Evolutionary conservation across 352 stramenopile species (phyloP), one percentile per base, ranked within the genome.

Genomic region (Globisporangium acanthophoron): DNA sequence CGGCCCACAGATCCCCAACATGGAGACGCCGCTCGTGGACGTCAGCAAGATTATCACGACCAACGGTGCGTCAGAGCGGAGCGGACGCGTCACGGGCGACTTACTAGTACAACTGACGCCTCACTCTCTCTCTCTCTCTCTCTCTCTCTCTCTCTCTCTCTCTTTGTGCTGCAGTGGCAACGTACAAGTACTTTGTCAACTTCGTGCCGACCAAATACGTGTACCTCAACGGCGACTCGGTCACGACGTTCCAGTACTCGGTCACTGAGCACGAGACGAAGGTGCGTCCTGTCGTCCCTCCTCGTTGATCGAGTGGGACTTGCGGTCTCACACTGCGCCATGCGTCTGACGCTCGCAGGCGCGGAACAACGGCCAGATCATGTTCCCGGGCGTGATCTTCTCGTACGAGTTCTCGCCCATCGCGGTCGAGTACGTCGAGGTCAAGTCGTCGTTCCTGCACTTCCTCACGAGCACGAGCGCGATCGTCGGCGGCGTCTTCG

Each of bases 331-430:
- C 21, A 24, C 21, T 24, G 21, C 21, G 21, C 21, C 21, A 24
- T 24, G 21, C 21, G 21, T 33, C 3, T 44, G n/a, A 0, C 29
- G 16, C 11, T 46, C 20, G n/a, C 6, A 78, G 64, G 62, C 61
- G 53, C 67, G 67, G 46, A 62, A 64, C 12, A 84, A 84, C 52
- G 76, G 76, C 16, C 70, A 76, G 40, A 66, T 93, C 54, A 80
- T 66, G 12, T 92, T 96, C 66, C 86, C 86, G 0, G 86, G 86
- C 41, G 86, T 96, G 49, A 90, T 87, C 47, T 85, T 96, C 62
- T 91, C 83, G 52, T 96, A 96, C 69, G 86, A 96, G 24, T 96
- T 96, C 58, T 93, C 86, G 58, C 86, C 86, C 48, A 96, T 96
- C 59, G 83, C 85, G 41, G 84, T 96, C 54, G 80, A 94, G 54